Conservation (phyloP, 1,284 basidiomycete species). For the Apiotrichum veenhuisii region DNA sequence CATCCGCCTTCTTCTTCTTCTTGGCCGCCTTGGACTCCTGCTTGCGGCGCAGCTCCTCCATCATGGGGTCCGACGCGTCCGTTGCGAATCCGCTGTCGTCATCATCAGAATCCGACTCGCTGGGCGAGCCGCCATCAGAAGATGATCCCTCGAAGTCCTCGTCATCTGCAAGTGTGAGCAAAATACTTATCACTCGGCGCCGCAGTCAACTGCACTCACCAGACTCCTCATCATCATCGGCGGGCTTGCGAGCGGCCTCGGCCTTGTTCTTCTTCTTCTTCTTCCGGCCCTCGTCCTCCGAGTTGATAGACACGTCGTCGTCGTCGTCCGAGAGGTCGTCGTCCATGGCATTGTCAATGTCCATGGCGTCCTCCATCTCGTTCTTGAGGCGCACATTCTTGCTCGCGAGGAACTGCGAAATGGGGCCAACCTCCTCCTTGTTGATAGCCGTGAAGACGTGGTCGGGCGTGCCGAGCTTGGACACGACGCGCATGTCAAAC, state of each 20-base stretch:
- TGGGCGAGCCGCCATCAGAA: slow-evolving; percentile 79
- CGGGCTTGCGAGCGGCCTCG: slow-evolving; percentile 47
- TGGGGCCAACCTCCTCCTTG: slow-evolving; percentile 89
- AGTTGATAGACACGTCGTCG: slow-evolving; percentile 37
- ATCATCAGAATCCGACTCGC: slow-evolving; percentile 65
- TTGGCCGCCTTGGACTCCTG: slow-evolving; percentile 58
- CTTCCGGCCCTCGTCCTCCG: slow-evolving; percentile 38
- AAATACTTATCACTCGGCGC: too few species aligned
- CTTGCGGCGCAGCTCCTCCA: slow-evolving; percentile 59
- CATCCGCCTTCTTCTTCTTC: slow-evolving; percentile 41
- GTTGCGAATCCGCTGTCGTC: slow-evolving; percentile 55
- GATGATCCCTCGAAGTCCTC: slow-evolving; percentile 86
- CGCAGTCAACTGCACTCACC: slow-evolving; percentile 56
- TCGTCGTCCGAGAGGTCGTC: slow-evolving; percentile 69
- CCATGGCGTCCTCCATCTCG: slow-evolving; percentile 85
- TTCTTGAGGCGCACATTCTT: slow-evolving; percentile 95
- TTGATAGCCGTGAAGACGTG: slow-evolving; percentile 89
- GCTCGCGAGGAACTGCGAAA: slow-evolving; percentile 77
- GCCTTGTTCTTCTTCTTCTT: slow-evolving; percentile 28
- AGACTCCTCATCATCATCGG: slow-evolving; percentile 72
- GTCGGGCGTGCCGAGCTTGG: slow-evolving; percentile 69
- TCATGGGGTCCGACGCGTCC: slow-evolving; percentile 55
- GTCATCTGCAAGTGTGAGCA: slow-evolving; percentile 52
- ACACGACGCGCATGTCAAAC: slow-evolving; percentile 89
- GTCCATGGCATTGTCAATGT: slow-evolving; percentile 66